Conservation (phyloP, 176 grass and related monocot genomes). For the Tillandsia leiboldiana region DNA sequence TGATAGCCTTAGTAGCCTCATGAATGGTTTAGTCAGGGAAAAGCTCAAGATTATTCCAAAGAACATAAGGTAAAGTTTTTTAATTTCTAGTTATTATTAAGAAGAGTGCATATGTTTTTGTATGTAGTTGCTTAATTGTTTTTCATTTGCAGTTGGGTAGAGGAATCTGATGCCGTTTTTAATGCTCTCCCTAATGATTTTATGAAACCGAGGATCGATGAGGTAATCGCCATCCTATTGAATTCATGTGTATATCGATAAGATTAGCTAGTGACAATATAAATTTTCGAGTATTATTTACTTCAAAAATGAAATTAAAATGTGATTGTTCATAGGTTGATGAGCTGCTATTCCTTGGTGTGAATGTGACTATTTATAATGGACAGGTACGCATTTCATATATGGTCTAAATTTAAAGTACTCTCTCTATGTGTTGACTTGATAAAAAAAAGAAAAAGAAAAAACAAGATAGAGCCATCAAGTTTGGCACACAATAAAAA, state of each 20-base stretch:
- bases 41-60: slow-evolving; percentile 81
- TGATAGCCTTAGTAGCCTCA: slow-evolving; percentile 31
- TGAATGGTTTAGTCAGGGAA: slow-evolving; percentile 69
- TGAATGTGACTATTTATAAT: slow-evolving; percentile 62
- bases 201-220: slow-evolving; percentile 77
- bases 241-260: neutral
- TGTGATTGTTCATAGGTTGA: slow-evolving; percentile 29
- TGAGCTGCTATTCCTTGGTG: slow-evolving; percentile 42
- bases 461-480: neutral
- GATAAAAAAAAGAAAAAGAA: neutral
- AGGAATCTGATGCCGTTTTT: slow-evolving; percentile 29
- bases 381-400: slow-evolving; percentile 33
- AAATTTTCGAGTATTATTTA: too few species aligned
- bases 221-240: slow-evolving; percentile 21
- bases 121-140: neutral
- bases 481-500: neutral
- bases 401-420: neutral
- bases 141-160: slow-evolving; percentile 40
- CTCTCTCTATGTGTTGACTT: neutral
- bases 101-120: too few species aligned
- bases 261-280: too few species aligned
- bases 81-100: too few species aligned
- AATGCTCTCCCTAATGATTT: slow-evolving; percentile 48
- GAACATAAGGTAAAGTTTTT: slow-evolving; percentile 28
- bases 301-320: neutral